A percentile compares a stretch with the other conserved stretches of the same genome.
These are phyloP conservation scores for Flaveria robusta DNA, from an alignment of 129 eudicot genomes.

Conservation along the genomic window DNA sequence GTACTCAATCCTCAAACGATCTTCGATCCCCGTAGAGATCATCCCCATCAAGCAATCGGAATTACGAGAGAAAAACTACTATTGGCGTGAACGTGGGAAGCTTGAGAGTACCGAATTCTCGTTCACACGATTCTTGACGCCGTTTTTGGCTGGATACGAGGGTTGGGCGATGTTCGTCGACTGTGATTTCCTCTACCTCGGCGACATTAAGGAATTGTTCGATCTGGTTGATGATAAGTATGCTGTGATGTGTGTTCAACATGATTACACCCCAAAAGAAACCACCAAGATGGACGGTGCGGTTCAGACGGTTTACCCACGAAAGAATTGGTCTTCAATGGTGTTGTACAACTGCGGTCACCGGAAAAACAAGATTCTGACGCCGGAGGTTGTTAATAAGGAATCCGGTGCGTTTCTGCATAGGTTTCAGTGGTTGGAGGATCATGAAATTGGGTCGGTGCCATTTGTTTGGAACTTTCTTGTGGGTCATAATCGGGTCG, in stretches of 20 bases:
- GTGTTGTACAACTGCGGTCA: slow-evolving; percentile 94
- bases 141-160: slow-evolving; percentile 58
- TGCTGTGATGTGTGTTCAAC: slow-evolving; percentile 96
- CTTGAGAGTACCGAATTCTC: slow-evolving; percentile 93
- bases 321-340: slow-evolving; percentile 98
- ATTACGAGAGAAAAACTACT: slow-evolving; percentile 58
- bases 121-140: slow-evolving; percentile 75
- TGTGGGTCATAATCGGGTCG: slow-evolving; percentile 89
- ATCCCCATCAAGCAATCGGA: slow-evolving; percentile 73
- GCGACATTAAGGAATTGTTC: slow-evolving; percentile 61
- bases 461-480: slow-evolving; percentile 98
- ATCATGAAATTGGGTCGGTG: slow-evolving; percentile 79
- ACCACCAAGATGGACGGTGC: slow-evolving; percentile 98
- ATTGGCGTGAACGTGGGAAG: slow-evolving; percentile 83
- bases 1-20: slow-evolving; percentile 59
- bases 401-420: slow-evolving; percentile 82
- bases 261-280: slow-evolving; percentile 92
- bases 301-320: slow-evolving; percentile 81
- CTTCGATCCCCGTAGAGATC: slow-evolving; percentile 77
- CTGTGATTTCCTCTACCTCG: slow-evolving; percentile 83
- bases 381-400: slow-evolving; percentile 80
- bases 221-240: slow-evolving; percentile 74
- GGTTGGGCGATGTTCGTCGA: slow-evolving; percentile 99
- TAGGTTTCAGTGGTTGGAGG: slow-evolving; percentile 90
- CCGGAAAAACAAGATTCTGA: slow-evolving; percentile 61